Evolutionary conservation across 2,329 filamentous ascomycete species (phyloP), one percentile per base, ranked within the genome.

Genomic region (Xylaria hypoxylon): DNA sequence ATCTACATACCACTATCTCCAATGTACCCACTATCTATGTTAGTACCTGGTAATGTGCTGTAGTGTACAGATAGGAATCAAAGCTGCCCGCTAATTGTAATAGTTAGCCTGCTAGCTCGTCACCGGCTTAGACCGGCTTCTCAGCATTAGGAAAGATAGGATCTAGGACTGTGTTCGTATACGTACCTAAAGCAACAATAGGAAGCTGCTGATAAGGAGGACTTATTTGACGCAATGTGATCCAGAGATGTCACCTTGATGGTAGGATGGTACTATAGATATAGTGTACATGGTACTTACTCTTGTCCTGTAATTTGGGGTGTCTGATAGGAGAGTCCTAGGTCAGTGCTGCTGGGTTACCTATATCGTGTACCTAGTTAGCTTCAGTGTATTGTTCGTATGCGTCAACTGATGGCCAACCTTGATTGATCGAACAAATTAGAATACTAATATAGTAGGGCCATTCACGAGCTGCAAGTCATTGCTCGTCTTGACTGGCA

Each of bases 361-460:
- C n/a, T 22, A 53, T n/a, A 24, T 4, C 13, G 33, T 22, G n/a
- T n/a, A n/a, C n/a, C n/a, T n/a, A n/a, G n/a, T n/a, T n/a, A 15
- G 19, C n/a, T 38, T 33, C 26, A 8, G n/a, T n/a, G 38, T 15
- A 8, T 38, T 31, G n/a, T 22, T 33, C n/a, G 38, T 11, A 40
- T 45, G 40, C 31, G 24, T 56, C 28, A 60, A 19, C 40, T 59
- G 28, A 28, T 44, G 35, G 48, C 45, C 26, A 40, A 13, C 38
- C 19, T 45, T 24, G 31, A 19, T 28, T 52, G 57, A 52, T 62
- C 51, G 22, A 65, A n/a, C 42, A 33, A 62, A 31, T 48, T 33
- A 19, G 35, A 26, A 22, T n/a, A n/a, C n/a, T n/a, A n/a, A n/a
- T n/a, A n/a, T n/a, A n/a, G n/a, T n/a, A 17, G 40, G 33, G n/a